These are phyloP conservation scores for Termitomyces sp. DNA, from an alignment of 768 basidiomycete genomes.

Conservation along the genomic window DNA sequence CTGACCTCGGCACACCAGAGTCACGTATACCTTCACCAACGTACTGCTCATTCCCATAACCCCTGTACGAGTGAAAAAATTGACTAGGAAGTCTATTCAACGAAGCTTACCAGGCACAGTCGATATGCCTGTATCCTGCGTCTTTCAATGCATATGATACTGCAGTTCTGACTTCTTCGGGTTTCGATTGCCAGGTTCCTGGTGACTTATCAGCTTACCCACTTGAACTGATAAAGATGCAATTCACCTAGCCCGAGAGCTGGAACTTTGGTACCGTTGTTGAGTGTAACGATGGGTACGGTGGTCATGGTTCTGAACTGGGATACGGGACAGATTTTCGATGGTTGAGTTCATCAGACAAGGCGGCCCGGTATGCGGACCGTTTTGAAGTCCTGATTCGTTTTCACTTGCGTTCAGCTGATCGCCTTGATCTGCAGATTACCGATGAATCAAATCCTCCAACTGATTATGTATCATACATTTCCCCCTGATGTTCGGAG, in stretches of 20 bases:
- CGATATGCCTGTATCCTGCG: slow-evolving; percentile 71
- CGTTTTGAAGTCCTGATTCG: no score
- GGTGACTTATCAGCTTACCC: slow-evolving; percentile 1
- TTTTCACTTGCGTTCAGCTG: no score
- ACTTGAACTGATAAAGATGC: neutral
- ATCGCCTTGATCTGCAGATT: no score
- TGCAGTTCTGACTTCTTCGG: slow-evolving; percentile 66
- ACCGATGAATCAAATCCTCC: no score
- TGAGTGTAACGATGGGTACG: slow-evolving; percentile 44
- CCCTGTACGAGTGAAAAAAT: slow-evolving; percentile 27
- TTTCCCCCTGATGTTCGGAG: no score
- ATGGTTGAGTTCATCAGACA: slow-evolving; percentile 1
- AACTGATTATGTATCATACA: no score
- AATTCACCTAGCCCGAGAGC: slow-evolving; percentile 50
- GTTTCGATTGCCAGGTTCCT: slow-evolving; percentile 81
- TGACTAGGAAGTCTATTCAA: neutral
- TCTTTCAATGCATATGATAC: slow-evolving; percentile 72
- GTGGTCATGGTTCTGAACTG: slow-evolving; percentile 4
- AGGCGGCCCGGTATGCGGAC: neutral
- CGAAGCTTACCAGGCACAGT: slow-evolving; percentile 48
- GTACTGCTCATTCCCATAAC: slow-evolving; percentile 72
- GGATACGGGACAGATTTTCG: neutral
- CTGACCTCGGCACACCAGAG: slow-evolving; percentile 71
- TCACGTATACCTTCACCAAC: slow-evolving; percentile 78
- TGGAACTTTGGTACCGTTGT: slow-evolving; percentile 53